Conservation (phyloP, 2,329 filamentous ascomycete species). For the Hypoxylon sp. region DNA sequence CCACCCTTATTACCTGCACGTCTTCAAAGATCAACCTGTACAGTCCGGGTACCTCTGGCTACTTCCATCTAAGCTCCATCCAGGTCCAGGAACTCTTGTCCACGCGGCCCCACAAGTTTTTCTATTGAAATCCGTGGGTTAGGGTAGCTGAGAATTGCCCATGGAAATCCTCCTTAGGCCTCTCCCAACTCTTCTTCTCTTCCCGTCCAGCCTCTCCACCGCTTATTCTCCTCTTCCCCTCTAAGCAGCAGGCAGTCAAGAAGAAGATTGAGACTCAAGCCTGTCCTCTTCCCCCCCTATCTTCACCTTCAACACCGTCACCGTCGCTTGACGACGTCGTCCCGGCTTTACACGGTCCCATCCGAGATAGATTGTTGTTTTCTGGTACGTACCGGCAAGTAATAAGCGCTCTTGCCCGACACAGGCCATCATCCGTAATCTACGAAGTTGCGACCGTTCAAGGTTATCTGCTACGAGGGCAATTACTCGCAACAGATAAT, state of each 20-base stretch:
- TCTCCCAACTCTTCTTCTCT: constrained; percentile 50
- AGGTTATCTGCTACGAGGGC: constrained; percentile 1
- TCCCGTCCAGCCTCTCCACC: constrained; percentile 51
- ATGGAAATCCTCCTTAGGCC: constrained; percentile 50
- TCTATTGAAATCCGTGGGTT: constrained; percentile 3
- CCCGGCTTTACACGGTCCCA: constrained; percentile 8
- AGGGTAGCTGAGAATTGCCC: constrained; percentile 45
- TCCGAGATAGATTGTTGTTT: constrained; percentile 22
- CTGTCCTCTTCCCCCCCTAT: constrained; percentile 10
- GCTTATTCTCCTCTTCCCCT: constrained; percentile 45
- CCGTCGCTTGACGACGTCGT: constrained; percentile 13
- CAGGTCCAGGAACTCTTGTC: constrained; percentile 50
- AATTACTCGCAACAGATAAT: constrained; percentile 1
- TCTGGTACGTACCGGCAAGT: constrained; percentile 31
- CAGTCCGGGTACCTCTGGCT: constrained; percentile 44
- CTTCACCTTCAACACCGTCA: background rate
- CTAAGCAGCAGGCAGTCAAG: constrained; percentile 21
- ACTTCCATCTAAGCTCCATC: constrained; percentile 46
- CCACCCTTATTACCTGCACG: constrained; percentile 36
- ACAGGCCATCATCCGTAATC: constrained; percentile 19
- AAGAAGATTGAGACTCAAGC: constrained; percentile 37
- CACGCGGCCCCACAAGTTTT: constrained; percentile 46
- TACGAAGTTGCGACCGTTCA: constrained; percentile 30
- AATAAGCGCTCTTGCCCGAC: constrained; percentile 33
- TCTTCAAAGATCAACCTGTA: constrained; percentile 36